Percentiles rank a stretch among this genome's conserved stretches.
Conservation (phyloP, 768 basidiomycete genomes). For the Saitozyma podzolica region DNA sequence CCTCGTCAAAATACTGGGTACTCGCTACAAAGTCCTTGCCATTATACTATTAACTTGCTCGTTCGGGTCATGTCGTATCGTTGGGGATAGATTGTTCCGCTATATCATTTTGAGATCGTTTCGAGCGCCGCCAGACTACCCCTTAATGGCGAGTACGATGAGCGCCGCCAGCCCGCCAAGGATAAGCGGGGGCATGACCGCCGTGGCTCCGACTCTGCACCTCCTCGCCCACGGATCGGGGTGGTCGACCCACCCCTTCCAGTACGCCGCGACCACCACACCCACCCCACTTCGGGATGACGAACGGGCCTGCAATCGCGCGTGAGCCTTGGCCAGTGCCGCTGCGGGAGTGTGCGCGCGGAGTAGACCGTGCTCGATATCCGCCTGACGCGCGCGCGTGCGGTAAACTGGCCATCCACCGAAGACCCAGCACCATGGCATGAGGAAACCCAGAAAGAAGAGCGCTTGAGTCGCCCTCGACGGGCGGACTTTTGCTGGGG, state of each 20-base stretch:
- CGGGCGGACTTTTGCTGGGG: background rate
- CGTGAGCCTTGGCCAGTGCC: background rate
- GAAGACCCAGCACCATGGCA: slow-evolving; percentile 20
- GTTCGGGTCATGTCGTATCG: too few species aligned
- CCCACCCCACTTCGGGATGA: background rate
- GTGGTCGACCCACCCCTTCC: slow-evolving; percentile 7
- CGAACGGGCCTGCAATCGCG: background rate
- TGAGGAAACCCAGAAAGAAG: slow-evolving; percentile 20
- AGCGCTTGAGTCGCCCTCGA: background rate
- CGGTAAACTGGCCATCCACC: slow-evolving; percentile 10
- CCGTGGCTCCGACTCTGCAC: slow-evolving; percentile 12
- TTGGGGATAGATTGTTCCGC: too few species aligned
- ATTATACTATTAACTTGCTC: too few species aligned
- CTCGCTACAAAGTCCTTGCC: too few species aligned
- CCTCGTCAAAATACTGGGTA: too few species aligned
- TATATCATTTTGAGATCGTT: too few species aligned
- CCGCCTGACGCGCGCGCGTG: background rate
- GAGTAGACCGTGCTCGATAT: background rate
- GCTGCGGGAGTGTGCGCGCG: background rate
- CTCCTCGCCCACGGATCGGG: slow-evolving; percentile 16
- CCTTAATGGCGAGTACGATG: slow-evolving; percentile 3
- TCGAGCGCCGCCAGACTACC: too few species aligned
- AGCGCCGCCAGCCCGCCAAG: slow-evolving; percentile 4
- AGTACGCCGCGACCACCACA: background rate
- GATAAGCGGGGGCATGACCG: slow-evolving; percentile 3